Percentiles rank a stretch among this genome's conserved stretches.
Conservation (phyloP, 2,329 filamentous ascomycete genomes). For the Colletotrichum sansevieriae region DNA sequence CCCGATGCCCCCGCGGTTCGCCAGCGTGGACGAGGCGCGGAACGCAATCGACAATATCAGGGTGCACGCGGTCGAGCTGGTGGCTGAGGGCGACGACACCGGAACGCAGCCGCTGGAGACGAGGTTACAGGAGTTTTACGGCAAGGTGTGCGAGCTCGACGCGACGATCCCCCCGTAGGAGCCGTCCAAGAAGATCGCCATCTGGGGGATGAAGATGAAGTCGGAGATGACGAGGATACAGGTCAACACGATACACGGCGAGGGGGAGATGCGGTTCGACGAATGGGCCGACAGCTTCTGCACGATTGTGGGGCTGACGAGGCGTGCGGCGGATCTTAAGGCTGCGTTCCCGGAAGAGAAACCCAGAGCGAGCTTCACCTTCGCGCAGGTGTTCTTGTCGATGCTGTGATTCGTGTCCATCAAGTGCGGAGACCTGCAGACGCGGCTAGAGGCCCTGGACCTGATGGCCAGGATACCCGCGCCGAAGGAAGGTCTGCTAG, state of each 20-base stretch:
- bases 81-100: slow-evolving; percentile 48
- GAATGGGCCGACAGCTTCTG: slow-evolving; percentile 51
- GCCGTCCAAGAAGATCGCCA: slow-evolving; percentile 11
- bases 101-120: slow-evolving; percentile 46
- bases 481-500: slow-evolving; percentile 44
- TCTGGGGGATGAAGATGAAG: slow-evolving; percentile 31
- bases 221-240: slow-evolving; percentile 53
- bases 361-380: slow-evolving; percentile 41
- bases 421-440: slow-evolving; percentile 46
- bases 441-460: slow-evolving; percentile 54
- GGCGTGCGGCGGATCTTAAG: slow-evolving; percentile 26
- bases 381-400: slow-evolving; percentile 26
- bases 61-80: slow-evolving; percentile 19
- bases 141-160: slow-evolving; percentile 47
- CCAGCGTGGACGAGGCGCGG: slow-evolving; percentile 49
- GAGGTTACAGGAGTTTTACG: slow-evolving; percentile 51
- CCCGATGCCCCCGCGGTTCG: slow-evolving; percentile 51
- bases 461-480: slow-evolving; percentile 43
- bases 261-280: slow-evolving; percentile 52
- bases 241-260: slow-evolving; percentile 48
- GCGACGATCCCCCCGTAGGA: slow-evolving; percentile 41
- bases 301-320: slow-evolving; percentile 51
- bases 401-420: slow-evolving; percentile 22
- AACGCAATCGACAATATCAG: slow-evolving; percentile 53
- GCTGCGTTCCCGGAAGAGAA: slow-evolving; percentile 36